Conservation (phyloP, 139 green algal genomes). For the Chlorella vulgaris region DNA sequence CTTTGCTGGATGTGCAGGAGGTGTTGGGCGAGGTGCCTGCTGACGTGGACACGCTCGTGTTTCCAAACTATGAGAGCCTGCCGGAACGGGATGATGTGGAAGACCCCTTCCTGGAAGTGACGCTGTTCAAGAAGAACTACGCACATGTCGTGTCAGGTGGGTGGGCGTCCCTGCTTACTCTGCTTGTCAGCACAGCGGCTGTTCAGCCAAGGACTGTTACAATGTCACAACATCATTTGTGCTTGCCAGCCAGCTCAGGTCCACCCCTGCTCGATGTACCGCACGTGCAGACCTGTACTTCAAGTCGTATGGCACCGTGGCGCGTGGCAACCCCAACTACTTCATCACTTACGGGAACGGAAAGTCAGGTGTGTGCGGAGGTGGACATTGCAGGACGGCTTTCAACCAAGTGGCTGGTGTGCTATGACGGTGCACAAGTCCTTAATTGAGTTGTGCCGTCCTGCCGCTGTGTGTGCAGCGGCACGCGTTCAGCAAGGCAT, state of each 20-base stretch:
- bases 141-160: slow-evolving; percentile 65
- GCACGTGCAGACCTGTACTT: slow-evolving; percentile 67
- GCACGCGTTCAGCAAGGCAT: slow-evolving; percentile 67
- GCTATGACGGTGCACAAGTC: background rate
- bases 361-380: slow-evolving; percentile 51
- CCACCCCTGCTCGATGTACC: too few relatives aligned
- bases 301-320: slow-evolving; percentile 60
- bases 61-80: slow-evolving; percentile 85
- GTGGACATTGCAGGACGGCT: background rate
- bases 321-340: slow-evolving; percentile 85
- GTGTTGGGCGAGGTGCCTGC: slow-evolving; percentile 38
- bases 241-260: too few relatives aligned
- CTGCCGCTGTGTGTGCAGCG: slow-evolving; percentile 20
- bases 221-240: too few relatives aligned
- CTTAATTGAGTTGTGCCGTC: background rate
- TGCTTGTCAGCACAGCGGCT: background rate
- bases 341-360: slow-evolving; percentile 86
- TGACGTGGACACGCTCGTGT: slow-evolving; percentile 78
- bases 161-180: background rate
- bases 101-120: slow-evolving; percentile 79
- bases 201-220: too few relatives aligned
- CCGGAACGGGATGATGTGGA: slow-evolving; percentile 64
- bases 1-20: slow-evolving; percentile 9
- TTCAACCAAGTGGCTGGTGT: background rate
- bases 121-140: slow-evolving; percentile 86